Percentiles rank a stretch among this genome's conserved stretches.
Evolutionary conservation across 2,329 filamentous ascomycete genomes (phyloP).

Genomic region (Aspergillus flavus): DNA sequence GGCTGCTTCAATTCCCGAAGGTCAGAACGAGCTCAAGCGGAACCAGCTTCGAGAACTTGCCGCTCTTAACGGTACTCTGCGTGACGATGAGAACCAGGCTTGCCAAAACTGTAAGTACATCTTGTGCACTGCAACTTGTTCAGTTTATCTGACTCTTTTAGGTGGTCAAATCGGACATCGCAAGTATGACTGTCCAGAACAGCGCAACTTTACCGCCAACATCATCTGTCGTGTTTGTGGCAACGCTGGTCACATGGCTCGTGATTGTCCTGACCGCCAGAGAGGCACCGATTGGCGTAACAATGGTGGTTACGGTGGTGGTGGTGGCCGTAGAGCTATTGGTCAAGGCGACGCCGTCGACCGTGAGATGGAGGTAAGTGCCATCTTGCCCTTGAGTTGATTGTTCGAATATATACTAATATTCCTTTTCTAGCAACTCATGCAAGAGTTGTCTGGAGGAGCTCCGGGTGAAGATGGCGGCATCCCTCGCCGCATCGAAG

Average conservation of each 20-base stretch:
- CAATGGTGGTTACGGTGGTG: constrained; percentile 56
- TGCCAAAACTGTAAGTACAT: constrained; percentile 82
- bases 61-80: constrained; percentile 96
- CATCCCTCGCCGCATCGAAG: constrained; percentile 81
- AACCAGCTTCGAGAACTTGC: constrained; percentile 98
- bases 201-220: constrained; percentile 97
- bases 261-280: constrained; percentile 94
- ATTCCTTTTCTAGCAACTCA: constrained; percentile 69
- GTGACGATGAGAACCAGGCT: constrained; percentile 98
- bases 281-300: constrained; percentile 92
- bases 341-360: constrained; percentile 83
- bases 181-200: constrained; percentile 98
- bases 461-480: constrained; percentile 59
- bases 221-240: constrained; percentile 99
- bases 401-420: constrained; percentile 43
- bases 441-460: constrained; percentile 91
- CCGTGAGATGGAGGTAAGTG: constrained; percentile 86
- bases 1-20: constrained; percentile 98
- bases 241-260: constrained; percentile 96
- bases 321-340: constrained; percentile 61
- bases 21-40: constrained; percentile 97
- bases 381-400: background rate
- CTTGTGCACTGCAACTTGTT: background rate
- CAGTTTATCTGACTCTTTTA: constrained; percentile 22
- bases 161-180: constrained; percentile 96